Evolutionary conservation across 2,329 filamentous ascomycete species (phyloP), one percentile per base, ranked within the genome.

Genomic region (Verticillium nubilum): DNA sequence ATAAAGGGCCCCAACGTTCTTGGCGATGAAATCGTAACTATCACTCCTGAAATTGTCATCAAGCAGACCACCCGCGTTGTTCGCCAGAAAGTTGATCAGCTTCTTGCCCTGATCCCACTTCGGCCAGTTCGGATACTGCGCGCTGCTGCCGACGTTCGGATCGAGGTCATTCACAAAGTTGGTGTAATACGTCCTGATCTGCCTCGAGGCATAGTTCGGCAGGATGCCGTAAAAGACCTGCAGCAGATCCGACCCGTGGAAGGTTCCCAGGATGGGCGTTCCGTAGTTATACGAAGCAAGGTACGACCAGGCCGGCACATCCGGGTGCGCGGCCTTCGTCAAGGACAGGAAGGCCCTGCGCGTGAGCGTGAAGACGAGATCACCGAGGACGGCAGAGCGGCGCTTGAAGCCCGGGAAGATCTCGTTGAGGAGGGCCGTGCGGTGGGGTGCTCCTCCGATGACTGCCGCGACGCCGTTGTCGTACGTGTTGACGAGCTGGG

Each of bases 391-490:
- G 35, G 90, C 90, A 2, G 89, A 86, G 0, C 92, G 76, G 15
- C 89, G 87, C 73, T 93, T 94, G 79, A 86, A 93, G 64, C 90
- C 83, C 0, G 90, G 89, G 68, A 90, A 92, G 67, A 86, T 78
- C 67, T 88, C 86, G 74, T 94, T 90, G n/a, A 88, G 63, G 10
- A 82, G 62, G 1, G 83, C 78, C 0, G 90, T 93, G 56, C 86
- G 80, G 78, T 91, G 93, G 1, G 91, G 91, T 2, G 86, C 89
- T 33, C 90, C 90, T 23, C 81, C 76, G 10, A 78, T 74, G 23
- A 79, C 70, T 19, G 81, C 76, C 9, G 78, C 74, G 23, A 79
- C 70, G 26, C 77, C 75, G n/a, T 80, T 70, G 2, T 83, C 79
- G 69, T 94, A 95, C 0, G 82, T 84, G 42, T 73, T 74, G 9